A percentile compares a stretch with the other conserved stretches of the same genome.
Evolutionary conservation across 768 basidiomycete species (phyloP).

Genomic region (Pisolithus orientalis): DNA sequence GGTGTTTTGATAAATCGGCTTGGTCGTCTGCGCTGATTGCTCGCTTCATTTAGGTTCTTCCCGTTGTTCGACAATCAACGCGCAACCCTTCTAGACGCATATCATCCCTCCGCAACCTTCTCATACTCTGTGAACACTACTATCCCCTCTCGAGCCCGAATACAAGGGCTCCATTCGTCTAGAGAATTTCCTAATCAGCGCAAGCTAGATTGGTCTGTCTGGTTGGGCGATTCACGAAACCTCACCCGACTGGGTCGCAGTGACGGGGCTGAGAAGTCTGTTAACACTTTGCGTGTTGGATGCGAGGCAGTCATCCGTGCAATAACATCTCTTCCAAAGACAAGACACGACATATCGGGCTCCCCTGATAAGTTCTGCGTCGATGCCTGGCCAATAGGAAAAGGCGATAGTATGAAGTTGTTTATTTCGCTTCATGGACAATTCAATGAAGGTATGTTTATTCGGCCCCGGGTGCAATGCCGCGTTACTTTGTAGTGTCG

Average conservation of each 20-base stretch:
- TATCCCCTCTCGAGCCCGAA: constrained; percentile 71
- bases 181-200: constrained; percentile 74
- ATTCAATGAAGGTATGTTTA: constrained; percentile 75
- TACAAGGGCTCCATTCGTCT: constrained; percentile 59
- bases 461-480: constrained; percentile 6
- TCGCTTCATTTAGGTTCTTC: constrained; percentile 58
- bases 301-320: constrained; percentile 55
- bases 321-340: constrained; percentile 61
- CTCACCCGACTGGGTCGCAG: constrained; percentile 60
- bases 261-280: constrained; percentile 52
- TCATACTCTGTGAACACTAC: constrained; percentile 83
- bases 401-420: constrained; percentile 48
- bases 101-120: constrained; percentile 84
- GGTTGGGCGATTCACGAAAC: constrained; percentile 73
- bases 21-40: constrained; percentile 4
- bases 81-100: constrained; percentile 58
- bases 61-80: constrained; percentile 77
- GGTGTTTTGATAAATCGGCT: constrained; percentile 19
- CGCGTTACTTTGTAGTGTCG: not conserved
- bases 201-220: constrained; percentile 72
- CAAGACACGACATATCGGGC: constrained; percentile 75
- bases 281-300: constrained; percentile 67
- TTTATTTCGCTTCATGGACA: constrained; percentile 84
- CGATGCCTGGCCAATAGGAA: constrained; percentile 75
- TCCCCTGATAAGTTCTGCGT: constrained; percentile 80